phyloP scores from a whole-genome alignment of 306 rosid genomes.

The Acacia acuminata region DNA sequence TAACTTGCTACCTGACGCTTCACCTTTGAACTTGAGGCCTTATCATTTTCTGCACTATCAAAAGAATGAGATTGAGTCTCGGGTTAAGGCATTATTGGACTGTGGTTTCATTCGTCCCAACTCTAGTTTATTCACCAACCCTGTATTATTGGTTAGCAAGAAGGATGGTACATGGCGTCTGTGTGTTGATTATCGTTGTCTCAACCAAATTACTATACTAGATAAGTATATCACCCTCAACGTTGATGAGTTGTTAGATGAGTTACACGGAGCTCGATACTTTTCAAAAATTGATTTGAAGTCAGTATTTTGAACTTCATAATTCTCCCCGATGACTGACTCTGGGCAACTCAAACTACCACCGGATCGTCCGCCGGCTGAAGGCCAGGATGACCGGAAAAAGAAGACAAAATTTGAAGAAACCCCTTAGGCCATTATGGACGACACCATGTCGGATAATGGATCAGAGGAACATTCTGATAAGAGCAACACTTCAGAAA shows the following conservation, averaged over 20 bases:
- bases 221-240: no score
- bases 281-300: background rate
- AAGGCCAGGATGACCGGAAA: no score
- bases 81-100: no score
- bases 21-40: background rate
- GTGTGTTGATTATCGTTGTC: background rate
- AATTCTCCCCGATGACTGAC: no score
- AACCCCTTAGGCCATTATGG: no score
- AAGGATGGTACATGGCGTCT: background rate
- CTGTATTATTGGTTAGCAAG: background rate
- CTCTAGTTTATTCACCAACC: background rate
- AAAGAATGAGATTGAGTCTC: background rate
- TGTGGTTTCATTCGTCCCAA: background rate
- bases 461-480: no score
- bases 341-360: no score
- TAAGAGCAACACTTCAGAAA: no score
- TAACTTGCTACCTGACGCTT: background rate
- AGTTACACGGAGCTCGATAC: background rate
- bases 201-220: background rate
- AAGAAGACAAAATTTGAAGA: no score
- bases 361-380: no score
- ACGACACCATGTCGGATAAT: no score
- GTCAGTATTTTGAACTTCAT: no score
- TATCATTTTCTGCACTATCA: background rate
- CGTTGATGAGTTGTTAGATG: background rate